Percentiles rank a stretch among this genome's conserved stretches.
phyloP scores from a whole-genome alignment of 345 rosid genomes.

The Eucalyptus guilfoylei region DNA sequence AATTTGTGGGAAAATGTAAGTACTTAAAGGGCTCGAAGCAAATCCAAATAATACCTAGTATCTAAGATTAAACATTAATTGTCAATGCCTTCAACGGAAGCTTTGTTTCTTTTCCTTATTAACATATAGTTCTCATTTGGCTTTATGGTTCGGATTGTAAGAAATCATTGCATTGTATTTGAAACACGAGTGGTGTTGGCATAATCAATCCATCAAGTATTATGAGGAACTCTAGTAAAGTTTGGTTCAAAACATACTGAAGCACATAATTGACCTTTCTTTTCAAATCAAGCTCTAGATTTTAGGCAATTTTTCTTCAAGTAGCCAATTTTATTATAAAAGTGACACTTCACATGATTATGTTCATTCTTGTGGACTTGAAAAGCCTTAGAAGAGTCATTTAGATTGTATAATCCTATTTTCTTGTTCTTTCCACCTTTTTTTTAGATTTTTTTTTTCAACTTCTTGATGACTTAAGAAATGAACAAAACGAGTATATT shows the following conservation, averaged over 20 bases:
- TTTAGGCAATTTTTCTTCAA: neutral
- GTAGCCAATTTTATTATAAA: neutral
- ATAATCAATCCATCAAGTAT: neutral
- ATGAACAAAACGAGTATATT: neutral
- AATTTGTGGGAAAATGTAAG: neutral
- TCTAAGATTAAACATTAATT: neutral
- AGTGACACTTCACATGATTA: neutral
- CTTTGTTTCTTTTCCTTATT: neutral
- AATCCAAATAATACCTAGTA: neutral
- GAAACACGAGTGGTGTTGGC: neutral
- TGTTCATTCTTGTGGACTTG: neutral
- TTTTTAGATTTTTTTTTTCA: neutral
- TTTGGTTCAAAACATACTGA: constrained; percentile 1
- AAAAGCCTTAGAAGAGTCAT: neutral
- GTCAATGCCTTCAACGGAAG: neutral
- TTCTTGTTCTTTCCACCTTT: neutral
- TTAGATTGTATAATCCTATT: neutral
- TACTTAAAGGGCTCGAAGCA: neutral
- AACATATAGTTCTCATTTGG: neutral
- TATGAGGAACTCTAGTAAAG: neutral
- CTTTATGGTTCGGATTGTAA: neutral
- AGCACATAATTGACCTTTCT: neutral
- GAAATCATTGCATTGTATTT: constrained; percentile 1
- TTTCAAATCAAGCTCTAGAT: neutral
- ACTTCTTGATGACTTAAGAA: neutral